A percentile compares a stretch with the other conserved stretches of the same genome.
phyloP scores from a whole-genome alignment of 78 protist genomes.

The Monosiga brevicollis region DNA sequence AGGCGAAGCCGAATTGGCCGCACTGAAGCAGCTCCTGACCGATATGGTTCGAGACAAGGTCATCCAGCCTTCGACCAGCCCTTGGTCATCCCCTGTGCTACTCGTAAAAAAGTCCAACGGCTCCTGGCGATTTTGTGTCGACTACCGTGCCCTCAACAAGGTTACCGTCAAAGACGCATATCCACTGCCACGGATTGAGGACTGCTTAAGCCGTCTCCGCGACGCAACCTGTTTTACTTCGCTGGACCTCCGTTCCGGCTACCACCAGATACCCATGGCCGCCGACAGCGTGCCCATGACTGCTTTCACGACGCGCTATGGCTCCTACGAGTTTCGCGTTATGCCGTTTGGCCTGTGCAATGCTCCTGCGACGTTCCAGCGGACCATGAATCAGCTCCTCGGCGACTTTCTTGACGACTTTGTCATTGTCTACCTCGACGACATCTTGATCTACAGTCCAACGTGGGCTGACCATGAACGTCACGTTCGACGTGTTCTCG shows the following conservation, averaged over 20 bases:
- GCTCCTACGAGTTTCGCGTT: slow-evolving; percentile 8
- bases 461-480: background rate
- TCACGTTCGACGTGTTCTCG: slow-evolving; percentile 11
- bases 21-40: no score
- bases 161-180: background rate
- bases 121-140: slow-evolving; percentile 19
- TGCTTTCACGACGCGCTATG: slow-evolving; percentile 20
- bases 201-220: background rate
- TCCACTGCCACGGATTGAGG: slow-evolving; percentile 20
- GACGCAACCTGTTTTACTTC: slow-evolving; percentile 1
- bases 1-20: no score
- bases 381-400: background rate
- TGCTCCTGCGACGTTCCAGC: slow-evolving; percentile 12
- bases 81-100: slow-evolving; percentile 24
- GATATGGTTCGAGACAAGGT: no score
- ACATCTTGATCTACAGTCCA: slow-evolving; percentile 17
- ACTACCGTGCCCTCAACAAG: slow-evolving; percentile 27
- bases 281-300: slow-evolving; percentile 3
- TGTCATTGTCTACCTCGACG: slow-evolving; percentile 17
- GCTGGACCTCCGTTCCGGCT: slow-evolving; percentile 23
- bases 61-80: background rate
- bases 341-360: slow-evolving; percentile 32
- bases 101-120: slow-evolving; percentile 29
- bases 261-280: slow-evolving; percentile 6
- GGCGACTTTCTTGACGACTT: background rate